Evolutionary conservation across 352 stramenopile genomes (phyloP).

Genomic region (Globisporangium splendens): DNA sequence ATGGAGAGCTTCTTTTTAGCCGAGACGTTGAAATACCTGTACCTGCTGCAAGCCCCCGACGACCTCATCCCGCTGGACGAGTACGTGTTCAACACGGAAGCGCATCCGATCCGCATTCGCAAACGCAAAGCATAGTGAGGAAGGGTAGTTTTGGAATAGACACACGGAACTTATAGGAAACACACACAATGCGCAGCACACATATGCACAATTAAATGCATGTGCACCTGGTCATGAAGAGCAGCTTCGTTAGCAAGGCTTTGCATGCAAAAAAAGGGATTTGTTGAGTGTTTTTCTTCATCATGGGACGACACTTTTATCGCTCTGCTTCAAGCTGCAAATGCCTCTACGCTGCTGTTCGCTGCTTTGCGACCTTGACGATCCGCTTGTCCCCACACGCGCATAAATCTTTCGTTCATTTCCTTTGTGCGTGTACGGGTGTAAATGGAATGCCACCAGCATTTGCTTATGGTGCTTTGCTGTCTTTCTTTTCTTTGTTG

Average conservation of each 20-base stretch:
- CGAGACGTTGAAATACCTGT: slow-evolving; percentile 99
- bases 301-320: no score
- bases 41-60: slow-evolving; percentile 89
- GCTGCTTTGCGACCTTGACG: no score
- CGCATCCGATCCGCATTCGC: slow-evolving; percentile 86
- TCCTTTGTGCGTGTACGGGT: no score
- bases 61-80: slow-evolving; percentile 89
- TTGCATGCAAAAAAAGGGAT: no score
- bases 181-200: neutral
- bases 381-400: no score
- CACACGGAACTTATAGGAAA: neutral
- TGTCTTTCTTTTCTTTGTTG: slow-evolving; percentile 39
- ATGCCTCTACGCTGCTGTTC: neutral
- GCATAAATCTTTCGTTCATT: neutral
- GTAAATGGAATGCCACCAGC: no score
- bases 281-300: no score
- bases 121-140: slow-evolving; percentile 3
- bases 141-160: neutral
- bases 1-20: slow-evolving; percentile 99
- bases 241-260: no score
- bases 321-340: no score
- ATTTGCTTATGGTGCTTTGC: slow-evolving; percentile 35
- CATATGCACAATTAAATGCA: no score
- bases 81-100: slow-evolving; percentile 96
- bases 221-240: no score